These are phyloP conservation scores for Pontederia paniculata DNA, from an alignment of 176 grass and related monocot genomes.

Conservation along the genomic window DNA sequence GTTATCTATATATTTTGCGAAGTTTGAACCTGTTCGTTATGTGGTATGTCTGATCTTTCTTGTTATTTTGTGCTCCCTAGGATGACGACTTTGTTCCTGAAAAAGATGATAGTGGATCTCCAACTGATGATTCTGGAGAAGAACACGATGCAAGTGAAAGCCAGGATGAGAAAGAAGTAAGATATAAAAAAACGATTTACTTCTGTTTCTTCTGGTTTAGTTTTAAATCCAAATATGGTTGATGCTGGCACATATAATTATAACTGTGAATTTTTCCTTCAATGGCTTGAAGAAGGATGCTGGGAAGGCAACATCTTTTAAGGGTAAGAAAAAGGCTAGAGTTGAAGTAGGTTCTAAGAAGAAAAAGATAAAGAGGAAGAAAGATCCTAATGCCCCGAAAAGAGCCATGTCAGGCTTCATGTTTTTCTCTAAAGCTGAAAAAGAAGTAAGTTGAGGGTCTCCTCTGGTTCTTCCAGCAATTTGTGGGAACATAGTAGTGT, in stretches of 20 bases:
- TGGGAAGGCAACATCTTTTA: constrained; percentile 42
- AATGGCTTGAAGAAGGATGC: constrained; percentile 49
- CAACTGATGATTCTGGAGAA: constrained; percentile 81
- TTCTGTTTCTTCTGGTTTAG: too few species aligned
- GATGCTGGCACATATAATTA: too few species aligned
- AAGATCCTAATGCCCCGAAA: constrained; percentile 94
- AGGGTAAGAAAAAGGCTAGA: constrained; percentile 56
- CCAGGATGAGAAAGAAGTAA: constrained; percentile 51
- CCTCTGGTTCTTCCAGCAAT: too few species aligned
- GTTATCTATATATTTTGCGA: constrained; percentile 2
- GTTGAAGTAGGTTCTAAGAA: constrained; percentile 74
- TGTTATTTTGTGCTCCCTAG: constrained; percentile 18
- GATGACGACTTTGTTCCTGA: constrained; percentile 97
- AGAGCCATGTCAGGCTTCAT: constrained; percentile 85
- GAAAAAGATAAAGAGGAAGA: constrained; percentile 78
- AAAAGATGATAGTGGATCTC: constrained; percentile 90
- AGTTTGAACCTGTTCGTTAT: constrained; percentile 1
- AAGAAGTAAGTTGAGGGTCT: constrained; percentile 69
- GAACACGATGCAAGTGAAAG: constrained; percentile 81
- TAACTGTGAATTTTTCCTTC: constrained; percentile 34
- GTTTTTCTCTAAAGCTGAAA: constrained; percentile 89
- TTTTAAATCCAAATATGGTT: too few species aligned
- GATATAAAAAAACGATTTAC: constrained; percentile 10
- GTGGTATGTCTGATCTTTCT: neutral
- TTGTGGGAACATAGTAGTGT: too few species aligned